These are phyloP conservation scores for Saccharomyces kudriavzevii DNA, from an alignment of 805 yeast genomes.

Conservation along the genomic window DNA sequence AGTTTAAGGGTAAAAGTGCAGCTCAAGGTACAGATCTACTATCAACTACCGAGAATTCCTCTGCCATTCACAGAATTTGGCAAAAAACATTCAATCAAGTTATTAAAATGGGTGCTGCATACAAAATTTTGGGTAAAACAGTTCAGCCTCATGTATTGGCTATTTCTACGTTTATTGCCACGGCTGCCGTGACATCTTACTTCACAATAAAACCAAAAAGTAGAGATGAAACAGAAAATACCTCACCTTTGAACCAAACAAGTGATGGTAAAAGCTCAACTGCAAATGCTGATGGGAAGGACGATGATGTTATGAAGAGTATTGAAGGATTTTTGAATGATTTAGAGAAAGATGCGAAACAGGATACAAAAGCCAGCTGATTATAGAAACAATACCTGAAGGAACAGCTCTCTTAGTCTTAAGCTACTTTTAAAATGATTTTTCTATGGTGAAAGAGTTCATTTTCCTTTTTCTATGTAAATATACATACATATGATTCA, in stretches of 20 bases:
- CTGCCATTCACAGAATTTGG: neutral
- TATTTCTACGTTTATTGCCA: slow-evolving; percentile 46
- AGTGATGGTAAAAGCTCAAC: neutral
- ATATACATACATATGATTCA: neutral
- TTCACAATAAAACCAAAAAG: slow-evolving; percentile 2
- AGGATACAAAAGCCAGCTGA: neutral
- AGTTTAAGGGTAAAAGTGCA: neutral
- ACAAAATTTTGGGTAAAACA: slow-evolving; percentile 73
- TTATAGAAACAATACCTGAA: neutral
- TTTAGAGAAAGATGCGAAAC: slow-evolving; percentile 13
- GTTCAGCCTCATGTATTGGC: slow-evolving; percentile 82
- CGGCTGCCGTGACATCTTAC: slow-evolving; percentile 16
- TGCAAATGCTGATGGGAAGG: neutral
- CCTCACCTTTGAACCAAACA: neutral
- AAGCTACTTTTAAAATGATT: neutral
- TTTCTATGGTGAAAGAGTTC: neutral
- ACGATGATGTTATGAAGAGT: slow-evolving; percentile 1
- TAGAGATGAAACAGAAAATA: neutral
- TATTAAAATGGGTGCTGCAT: slow-evolving; percentile 37
- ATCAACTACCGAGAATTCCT: neutral
- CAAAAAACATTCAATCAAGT: neutral
- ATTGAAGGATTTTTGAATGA: slow-evolving; percentile 23
- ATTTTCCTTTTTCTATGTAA: neutral
- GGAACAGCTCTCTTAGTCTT: too few species aligned
- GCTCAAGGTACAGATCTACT: too few species aligned